Evolutionary conservation across 352 stramenopile species (phyloP), one percentile per base, ranked within the genome.

Genomic region (Blastocystis sp.): DNA sequence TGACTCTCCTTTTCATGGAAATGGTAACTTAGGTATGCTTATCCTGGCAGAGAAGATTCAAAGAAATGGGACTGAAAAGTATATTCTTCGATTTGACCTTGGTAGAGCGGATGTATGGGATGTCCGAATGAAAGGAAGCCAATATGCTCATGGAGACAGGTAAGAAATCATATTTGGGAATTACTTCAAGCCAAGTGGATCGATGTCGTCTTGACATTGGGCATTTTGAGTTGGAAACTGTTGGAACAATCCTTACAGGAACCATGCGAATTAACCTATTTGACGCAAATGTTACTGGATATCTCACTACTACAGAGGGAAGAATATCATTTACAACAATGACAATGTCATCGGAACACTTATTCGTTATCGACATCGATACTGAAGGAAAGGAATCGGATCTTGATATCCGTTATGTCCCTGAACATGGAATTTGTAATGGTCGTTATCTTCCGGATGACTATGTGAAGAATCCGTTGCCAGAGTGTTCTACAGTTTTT

Each of bases 191-290:
- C 27, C 53, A 82, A 33, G 53, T 69, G n/a, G 73, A 82, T 82
- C 53, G 57, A 1, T 82, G 73, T 22, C 53, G 73, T 51, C n/a
- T 82, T 35, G 57, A 82, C 53, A 69, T 69, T n/a, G 73, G 73
- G 13, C 57, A 82, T 42, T 82, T 82, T 42, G 57, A 82, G 53
- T 40, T 82, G n/a, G 73, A 82, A 33, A 69, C 73, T 1, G 73
- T 69, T 15, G 73, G 73, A 17, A n/a, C 22, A 11, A 82, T 82
- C 42, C 6, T 82, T 7, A 60, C 17, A 9, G 73, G 73, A 7
- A 66, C 73, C 9, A 82, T 82, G 73, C 53, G 73, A 69, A 69
- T 82, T n/a, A 69, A 82, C 27, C 30, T 82, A 19, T 82, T 51
- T 42, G 57, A 82, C 57, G 73, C 73, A 3, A 82, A 69, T 40